These are phyloP conservation scores for Anastatica hierochuntica DNA, from an alignment of 345 rosid species.

Conservation along the genomic window DNA sequence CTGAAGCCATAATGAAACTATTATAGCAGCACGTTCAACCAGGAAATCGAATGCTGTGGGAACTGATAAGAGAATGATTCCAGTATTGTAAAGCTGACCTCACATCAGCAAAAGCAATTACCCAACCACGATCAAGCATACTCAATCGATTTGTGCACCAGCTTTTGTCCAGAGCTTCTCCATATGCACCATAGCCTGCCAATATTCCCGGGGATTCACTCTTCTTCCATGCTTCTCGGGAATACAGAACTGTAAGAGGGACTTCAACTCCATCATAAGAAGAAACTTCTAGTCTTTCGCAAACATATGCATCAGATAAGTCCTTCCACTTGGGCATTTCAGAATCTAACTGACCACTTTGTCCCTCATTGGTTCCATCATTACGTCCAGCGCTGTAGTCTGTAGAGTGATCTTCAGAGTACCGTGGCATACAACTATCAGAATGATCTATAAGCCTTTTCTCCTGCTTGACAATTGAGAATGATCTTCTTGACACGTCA, in stretches of 20 bases:
- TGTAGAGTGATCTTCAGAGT: constrained; percentile 17
- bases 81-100: constrained; percentile 42
- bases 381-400: constrained; percentile 9
- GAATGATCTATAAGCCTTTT: constrained; percentile 25
- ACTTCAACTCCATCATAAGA: constrained; percentile 67
- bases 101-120: constrained; percentile 84
- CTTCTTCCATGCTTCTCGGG: constrained; percentile 50
- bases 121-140: constrained; percentile 94
- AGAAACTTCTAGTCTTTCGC: constrained; percentile 59
- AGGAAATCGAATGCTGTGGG: too few species aligned
- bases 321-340: constrained; percentile 43
- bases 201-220: constrained; percentile 56
- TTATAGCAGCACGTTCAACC: not conserved
- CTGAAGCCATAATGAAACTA: constrained; percentile 15
- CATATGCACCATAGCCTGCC: constrained; percentile 84
- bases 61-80: not conserved
- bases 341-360: constrained; percentile 14
- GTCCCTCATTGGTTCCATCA: constrained; percentile 13
- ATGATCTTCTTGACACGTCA: constrained; percentile 47
- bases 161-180: constrained; percentile 70
- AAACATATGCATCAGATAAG: constrained; percentile 44
- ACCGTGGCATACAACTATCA: constrained; percentile 17
- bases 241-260: constrained; percentile 72
- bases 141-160: constrained; percentile 70
- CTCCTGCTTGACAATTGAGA: constrained; percentile 60